Conservation (phyloP, 1,139 yeast species). For the Sugiyamaella xylanicola region DNA sequence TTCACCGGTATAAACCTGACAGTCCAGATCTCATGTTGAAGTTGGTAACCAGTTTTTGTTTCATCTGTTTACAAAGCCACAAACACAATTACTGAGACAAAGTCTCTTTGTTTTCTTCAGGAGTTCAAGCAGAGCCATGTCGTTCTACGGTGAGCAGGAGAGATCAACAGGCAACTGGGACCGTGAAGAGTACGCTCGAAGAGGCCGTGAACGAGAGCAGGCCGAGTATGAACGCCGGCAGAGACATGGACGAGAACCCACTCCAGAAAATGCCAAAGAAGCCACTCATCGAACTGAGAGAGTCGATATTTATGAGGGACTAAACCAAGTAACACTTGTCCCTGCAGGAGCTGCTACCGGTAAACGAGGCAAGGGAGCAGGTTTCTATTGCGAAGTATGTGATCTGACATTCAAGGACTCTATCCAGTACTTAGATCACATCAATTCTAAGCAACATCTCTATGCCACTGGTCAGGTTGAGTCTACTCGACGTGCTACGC, state of each 20-base stretch:
- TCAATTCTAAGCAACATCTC: conserved; percentile 59
- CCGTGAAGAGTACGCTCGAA: conserved; percentile 59
- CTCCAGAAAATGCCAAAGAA: conserved; percentile 33
- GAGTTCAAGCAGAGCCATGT: no score
- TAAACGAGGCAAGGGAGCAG: conserved; percentile 66
- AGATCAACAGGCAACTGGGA: conserved; percentile 55
- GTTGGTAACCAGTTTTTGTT: no score
- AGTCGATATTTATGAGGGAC: conserved; percentile 46
- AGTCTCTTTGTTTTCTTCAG: no score
- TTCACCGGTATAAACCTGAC: no score
- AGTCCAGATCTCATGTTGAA: background rate
- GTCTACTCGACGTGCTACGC: conserved; percentile 39
- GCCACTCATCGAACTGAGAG: conserved; percentile 38
- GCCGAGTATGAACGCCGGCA: conserved; percentile 25
- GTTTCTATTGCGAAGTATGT: conserved; percentile 82
- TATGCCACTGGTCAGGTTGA: conserved; percentile 40
- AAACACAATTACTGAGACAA: no score
- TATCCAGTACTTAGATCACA: conserved; percentile 77
- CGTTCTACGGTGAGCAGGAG: conserved; percentile 43
- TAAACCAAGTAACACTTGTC: conserved; percentile 51
- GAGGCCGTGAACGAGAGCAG: conserved; percentile 44
- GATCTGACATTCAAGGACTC: conserved; percentile 79
- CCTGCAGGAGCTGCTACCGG: conserved; percentile 48
- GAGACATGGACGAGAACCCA: conserved; percentile 31
- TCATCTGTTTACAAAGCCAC: no score